Conservation (phyloP, 192 early-diverging fungal genomes). For the Paraglomus occultum region DNA sequence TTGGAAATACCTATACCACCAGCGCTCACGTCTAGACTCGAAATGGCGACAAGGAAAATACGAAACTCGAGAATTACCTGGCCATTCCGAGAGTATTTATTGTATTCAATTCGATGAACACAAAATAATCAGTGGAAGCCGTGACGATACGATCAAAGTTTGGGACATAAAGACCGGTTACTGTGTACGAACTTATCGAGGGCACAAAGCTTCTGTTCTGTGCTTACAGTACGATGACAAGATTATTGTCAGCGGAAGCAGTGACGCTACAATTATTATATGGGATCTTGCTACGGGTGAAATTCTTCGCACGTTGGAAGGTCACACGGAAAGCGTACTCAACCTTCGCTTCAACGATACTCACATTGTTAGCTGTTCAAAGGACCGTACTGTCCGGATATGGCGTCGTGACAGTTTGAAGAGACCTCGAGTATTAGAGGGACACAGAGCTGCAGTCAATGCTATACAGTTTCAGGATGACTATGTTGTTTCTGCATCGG, state of each 20-base stretch:
- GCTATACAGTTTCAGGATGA: constrained; percentile 66
- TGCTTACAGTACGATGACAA: constrained; percentile 79
- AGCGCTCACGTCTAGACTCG: constrained; percentile 58
- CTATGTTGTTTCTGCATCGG: constrained; percentile 65
- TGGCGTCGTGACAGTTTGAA: constrained; percentile 72
- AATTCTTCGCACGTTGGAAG: constrained; percentile 41
- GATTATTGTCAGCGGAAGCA: constrained; percentile 67
- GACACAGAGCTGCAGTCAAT: constrained; percentile 83
- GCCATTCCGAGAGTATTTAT: constrained; percentile 86
- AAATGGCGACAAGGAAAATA: constrained; percentile 75
- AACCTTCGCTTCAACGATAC: constrained; percentile 74
- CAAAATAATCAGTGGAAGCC: constrained; percentile 70
- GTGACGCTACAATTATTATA: constrained; percentile 63
- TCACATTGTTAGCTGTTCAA: constrained; percentile 79
- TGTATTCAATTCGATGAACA: constrained; percentile 72
- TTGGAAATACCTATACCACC: constrained; percentile 72
- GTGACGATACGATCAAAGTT: constrained; percentile 69
- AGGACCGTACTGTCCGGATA: constrained; percentile 78
- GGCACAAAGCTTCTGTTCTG: constrained; percentile 78
- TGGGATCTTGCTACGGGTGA: constrained; percentile 68
- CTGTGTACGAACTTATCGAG: constrained; percentile 59
- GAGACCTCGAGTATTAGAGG: constrained; percentile 51
- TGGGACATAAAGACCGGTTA: constrained; percentile 68
- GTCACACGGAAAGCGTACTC: constrained; percentile 67
- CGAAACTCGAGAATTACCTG: constrained; percentile 58